Base-by-base conservation (phyloP, 1,284 basidiomycete species). In the Sutorius eximius region DNA sequence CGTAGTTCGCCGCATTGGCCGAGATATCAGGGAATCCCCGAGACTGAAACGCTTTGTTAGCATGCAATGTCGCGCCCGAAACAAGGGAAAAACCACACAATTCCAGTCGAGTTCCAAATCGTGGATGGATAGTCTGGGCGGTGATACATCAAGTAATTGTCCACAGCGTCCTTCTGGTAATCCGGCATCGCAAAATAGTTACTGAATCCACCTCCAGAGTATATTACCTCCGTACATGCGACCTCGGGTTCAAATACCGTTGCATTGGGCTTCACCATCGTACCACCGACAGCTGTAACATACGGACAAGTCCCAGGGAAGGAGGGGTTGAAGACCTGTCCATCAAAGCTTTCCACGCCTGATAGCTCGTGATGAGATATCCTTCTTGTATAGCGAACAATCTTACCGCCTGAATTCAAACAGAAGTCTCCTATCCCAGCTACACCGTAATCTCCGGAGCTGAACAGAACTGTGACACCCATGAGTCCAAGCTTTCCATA, bases 381-480 rank as follows among this genome's bases (percentile, higher is more conserved):
- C 18, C 13, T 3, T 18, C 37, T 8, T 11, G 13, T 18, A 27
- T 45, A 8, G n/a, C 2, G 7, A 43, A 42, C 5, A 22, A 22
- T 8, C 27, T 44, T 56, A 71, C 79, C 75, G 53, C 71, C 59
- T 1, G 70, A 57, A 54, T 75, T 71, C 37, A 83, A 64, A 58
- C 78, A 83, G 12, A 73, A 46, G 15, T 65, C 65, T 3, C 60
- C 49, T 29, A 53, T 59, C 29, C 78, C 79, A 5, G 78, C 82
- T 5, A 81, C 82, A 47, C 81, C 81, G 45, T 74, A 52, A 53
- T 79, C 80, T 12, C 80, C 81, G 20, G 76, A 78, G 33, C 76
- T 75, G 59, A 75, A 82, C 24, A 84, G 64, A 18, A 83, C 62
- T 0, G 81, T 79, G 4, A 78, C 63, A 18, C 78, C 78, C 74